Evolutionary conservation across 192 early-diverging fungal genomes (phyloP).

Genomic region (Irineochytrium annulatum): DNA sequence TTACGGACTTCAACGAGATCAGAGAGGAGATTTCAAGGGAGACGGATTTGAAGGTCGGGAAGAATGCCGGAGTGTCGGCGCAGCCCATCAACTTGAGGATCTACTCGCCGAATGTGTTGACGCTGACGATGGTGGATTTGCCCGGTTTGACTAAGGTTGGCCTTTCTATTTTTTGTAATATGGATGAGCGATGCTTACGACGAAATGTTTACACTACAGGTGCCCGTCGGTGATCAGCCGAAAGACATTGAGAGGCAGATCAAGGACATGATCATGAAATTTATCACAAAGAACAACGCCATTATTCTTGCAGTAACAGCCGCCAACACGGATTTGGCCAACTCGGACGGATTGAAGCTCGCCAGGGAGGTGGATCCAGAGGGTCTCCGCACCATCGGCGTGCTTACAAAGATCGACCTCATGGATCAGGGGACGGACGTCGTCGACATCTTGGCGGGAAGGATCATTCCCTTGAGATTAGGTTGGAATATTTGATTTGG

Average conservation of each 20-base stretch:
- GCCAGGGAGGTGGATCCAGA: conserved; percentile 99
- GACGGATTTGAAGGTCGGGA: conserved; percentile 65
- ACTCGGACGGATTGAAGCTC: conserved; percentile 98
- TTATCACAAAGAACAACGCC: conserved; percentile 94
- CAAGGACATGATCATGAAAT: conserved; percentile 96
- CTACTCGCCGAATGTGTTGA: conserved; percentile 97
- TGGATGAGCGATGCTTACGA: conserved; percentile 3
- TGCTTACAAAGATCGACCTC: conserved; percentile 98
- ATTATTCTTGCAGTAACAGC: conserved; percentile 98
- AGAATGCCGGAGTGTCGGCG: conserved; percentile 80
- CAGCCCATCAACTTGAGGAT: conserved; percentile 96
- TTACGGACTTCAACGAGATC: conserved; percentile 94
- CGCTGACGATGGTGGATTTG: conserved; percentile 96
- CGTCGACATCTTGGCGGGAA: conserved; percentile 95
- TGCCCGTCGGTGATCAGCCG: conserved; percentile 98
- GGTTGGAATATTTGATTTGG: conserved; percentile 41
- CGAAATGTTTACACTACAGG: not conserved
- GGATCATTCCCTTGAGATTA: conserved; percentile 93
- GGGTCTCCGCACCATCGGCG: conserved; percentile 96
- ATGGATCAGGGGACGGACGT: conserved; percentile 99
- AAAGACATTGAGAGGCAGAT: conserved; percentile 99
- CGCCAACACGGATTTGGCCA: conserved; percentile 98
- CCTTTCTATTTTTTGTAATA: not conserved
- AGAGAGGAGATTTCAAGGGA: conserved; percentile 92
- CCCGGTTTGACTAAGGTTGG: conserved; percentile 94